Evolutionary conservation across 306 rosid species (phyloP), one percentile per base, ranked within the genome.

Genomic region (Fragaria iinumae): DNA sequence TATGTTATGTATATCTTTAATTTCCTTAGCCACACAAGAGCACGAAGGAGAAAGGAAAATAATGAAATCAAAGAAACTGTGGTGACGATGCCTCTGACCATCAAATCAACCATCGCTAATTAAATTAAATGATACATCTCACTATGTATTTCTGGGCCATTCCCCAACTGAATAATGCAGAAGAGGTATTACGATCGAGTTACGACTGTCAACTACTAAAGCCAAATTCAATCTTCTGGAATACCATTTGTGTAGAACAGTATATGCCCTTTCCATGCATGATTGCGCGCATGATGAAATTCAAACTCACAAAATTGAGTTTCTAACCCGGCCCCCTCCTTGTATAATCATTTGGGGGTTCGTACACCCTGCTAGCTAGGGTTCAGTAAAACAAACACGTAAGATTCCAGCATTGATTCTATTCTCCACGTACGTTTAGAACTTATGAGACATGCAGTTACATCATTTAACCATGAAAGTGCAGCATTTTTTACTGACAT

Each of bases 21-120:
- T 62, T 62, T 60, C 32, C 45, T 6, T 10, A 20, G 70, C 70
- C 78, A 45, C 67, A 74, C 44, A 60, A 60, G 20, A 18, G 23
- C n/a, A 32, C 20, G 18, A 48, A 29, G 23, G 69, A 16, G 23
- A 38, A 20, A 7, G n/a, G 21, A 47, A 44, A 62, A 62, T 43
- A 59, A 60, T 69, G 50, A n/a, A 45, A 65, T 36, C 27, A n/a
- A 17, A 36, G 9, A 14, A 29, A 16, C 62, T 38, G 82, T 49
- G 76, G 77, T 49, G 55, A 34, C 27, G 39, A 34, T 17, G 20
- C 20, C 23, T 29, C 18, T 6, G 29, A 20, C 25, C 8, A 55
- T 36, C 67, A 74, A 67, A 65, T 65, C 70, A 65, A 17, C 34
- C 25, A 69, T 45, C 21, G 11, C 53, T 20, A 27, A 27, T 27